Percentiles rank a stretch among this genome's conserved stretches.
Evolutionary conservation across 1,139 yeast genomes (phyloP).

Genomic region (Hyphopichia burtonii): DNA sequence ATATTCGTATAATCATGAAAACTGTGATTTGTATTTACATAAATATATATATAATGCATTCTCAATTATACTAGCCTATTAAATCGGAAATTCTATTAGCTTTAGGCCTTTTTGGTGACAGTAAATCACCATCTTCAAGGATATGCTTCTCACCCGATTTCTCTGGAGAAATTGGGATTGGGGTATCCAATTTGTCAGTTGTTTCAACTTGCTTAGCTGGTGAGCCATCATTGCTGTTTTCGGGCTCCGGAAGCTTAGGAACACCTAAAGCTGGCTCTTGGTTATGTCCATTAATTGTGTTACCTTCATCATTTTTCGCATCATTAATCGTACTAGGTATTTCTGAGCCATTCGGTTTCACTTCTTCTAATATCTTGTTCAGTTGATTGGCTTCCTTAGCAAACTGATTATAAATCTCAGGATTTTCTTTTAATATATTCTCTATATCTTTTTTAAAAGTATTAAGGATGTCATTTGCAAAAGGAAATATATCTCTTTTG

Average conservation of each 20-base stretch:
- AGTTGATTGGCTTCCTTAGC: conserved; percentile 11
- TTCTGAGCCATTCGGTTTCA: not conserved
- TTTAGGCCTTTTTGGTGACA: not conserved
- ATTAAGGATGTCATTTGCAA: conserved; percentile 36
- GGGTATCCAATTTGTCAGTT: not conserved
- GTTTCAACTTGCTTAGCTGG: not conserved
- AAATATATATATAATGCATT: not conserved
- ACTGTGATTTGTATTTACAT: not conserved
- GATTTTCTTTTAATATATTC: conserved; percentile 25
- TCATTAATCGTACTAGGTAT: too few species aligned
- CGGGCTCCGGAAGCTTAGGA: not conserved
- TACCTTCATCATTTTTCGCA: too few species aligned
- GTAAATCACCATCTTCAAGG: not conserved
- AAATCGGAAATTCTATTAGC: not conserved
- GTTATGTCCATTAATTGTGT: not conserved
- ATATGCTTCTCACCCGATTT: not conserved
- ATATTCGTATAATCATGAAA: not conserved
- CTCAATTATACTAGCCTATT: not conserved
- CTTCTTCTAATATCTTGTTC: not conserved
- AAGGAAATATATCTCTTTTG: conserved; percentile 45
- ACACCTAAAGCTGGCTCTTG: not conserved
- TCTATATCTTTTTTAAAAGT: conserved; percentile 32
- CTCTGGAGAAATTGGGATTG: not conserved
- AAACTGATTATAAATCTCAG: conserved; percentile 32
- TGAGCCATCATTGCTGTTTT: not conserved